Base-by-base conservation (phyloP, 225 moss, liverwort and hornwort genomes). In the Physcomitrellopsis africana region DNA sequence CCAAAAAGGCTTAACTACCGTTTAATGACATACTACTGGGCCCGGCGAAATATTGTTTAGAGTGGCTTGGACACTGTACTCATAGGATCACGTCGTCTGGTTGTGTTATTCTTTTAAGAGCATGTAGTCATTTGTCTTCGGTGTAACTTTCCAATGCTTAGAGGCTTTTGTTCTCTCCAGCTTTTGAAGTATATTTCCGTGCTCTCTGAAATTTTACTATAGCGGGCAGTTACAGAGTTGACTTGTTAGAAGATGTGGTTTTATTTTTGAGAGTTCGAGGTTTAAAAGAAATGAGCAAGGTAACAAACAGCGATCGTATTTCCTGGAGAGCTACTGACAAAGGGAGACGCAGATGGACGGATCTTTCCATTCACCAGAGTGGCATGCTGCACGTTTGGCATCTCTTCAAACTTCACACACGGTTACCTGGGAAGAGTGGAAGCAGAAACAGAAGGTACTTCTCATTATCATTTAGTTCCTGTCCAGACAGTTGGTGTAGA, bases 341-440 rank as follows among this genome's bases (percentile, higher is more conserved):
- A 90, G 93, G 87, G 86, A 93, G 90, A 84, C 95, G 99, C 99
- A 99, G 99, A 99, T 99, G 99, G 99, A 99, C 95, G 99, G 99
- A 99, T 99, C 99, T 92, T 99, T 99, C 92, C 99, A 99, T 99
- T 99, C 99, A 93, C 99, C 99, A 99, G 99, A 99, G 99, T 99
- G 99, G 99, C 99, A 99, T 95, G 99, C 99, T 82, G 99, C 99
- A 90, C 99, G 99, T 74, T 85, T 99, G 82, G 99, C 99, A 76
- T 95, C 95, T 72, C 93, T 99, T 80, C 99, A 99, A 74, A 99
- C 99, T 65, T 99, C 99, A 42, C 99, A 99, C 76, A 99, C 99
- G 8, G 99, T 99, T 63, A 99, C 99, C 19, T 99, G 99, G 99
- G 99, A 99, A 85, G 99, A 99, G 71, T 99, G 95, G 95, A 99